Percentiles rank a stretch among this genome's conserved stretches.
These are phyloP conservation scores for Leucoagaricus sp. DNA, from an alignment of 1,284 basidiomycete genomes.

Conservation along the genomic window DNA sequence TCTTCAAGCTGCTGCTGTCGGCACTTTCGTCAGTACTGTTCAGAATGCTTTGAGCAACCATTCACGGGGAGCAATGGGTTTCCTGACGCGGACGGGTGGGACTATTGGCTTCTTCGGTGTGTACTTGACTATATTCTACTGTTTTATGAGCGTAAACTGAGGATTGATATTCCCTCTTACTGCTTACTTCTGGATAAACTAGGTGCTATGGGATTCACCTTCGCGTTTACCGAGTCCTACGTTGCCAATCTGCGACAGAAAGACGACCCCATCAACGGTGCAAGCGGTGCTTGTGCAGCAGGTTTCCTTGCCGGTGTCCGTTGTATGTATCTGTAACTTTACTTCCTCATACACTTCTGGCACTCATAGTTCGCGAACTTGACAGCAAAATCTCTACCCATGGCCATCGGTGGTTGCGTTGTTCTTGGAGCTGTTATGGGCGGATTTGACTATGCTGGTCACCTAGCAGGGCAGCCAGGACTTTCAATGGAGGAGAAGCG, in stretches of 20 bases:
- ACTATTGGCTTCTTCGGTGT: constrained; percentile 84
- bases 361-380: constrained; percentile 17
- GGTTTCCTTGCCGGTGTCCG: constrained; percentile 88
- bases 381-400: constrained; percentile 81
- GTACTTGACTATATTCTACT: constrained; percentile 24
- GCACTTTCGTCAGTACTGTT: constrained; percentile 77
- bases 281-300: constrained; percentile 89
- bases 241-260: constrained; percentile 84
- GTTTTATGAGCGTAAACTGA: background rate
- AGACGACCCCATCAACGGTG: constrained; percentile 84
- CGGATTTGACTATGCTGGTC: constrained; percentile 82
- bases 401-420: constrained; percentile 81
- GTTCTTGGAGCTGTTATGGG: constrained; percentile 83
- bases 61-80: constrained; percentile 84
- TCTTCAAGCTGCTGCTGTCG: constrained; percentile 72
- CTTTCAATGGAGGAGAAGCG: constrained; percentile 60
- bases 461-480: constrained; percentile 48
- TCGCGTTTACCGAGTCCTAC: constrained; percentile 79
- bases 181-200: constrained; percentile 15
- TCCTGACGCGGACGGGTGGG: constrained; percentile 77
- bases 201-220: constrained; percentile 93
- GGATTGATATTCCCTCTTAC: background rate
- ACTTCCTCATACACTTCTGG: constrained; percentile 7
- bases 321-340: constrained; percentile 49
- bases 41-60: constrained; percentile 87